These are phyloP conservation scores for Trifolium fragiferum DNA, from an alignment of 306 rosid genomes.

Conservation along the genomic window DNA sequence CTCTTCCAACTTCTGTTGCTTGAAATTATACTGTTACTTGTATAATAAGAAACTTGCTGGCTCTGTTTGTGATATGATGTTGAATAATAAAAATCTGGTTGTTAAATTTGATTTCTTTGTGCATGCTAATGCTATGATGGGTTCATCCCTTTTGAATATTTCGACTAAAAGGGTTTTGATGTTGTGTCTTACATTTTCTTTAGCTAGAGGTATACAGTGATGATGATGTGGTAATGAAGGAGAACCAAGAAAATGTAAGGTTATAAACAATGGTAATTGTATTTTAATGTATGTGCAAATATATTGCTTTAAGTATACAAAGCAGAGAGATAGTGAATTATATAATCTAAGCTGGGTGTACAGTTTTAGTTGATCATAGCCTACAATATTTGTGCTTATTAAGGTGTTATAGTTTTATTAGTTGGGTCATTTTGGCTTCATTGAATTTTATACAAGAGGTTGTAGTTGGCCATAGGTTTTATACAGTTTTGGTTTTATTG, in stretches of 20 bases:
- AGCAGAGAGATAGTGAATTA: background rate
- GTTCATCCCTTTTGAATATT: background rate
- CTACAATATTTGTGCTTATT: background rate
- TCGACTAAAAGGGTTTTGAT: background rate
- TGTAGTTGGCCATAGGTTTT: no score
- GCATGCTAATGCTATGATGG: background rate
- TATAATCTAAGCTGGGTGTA: background rate
- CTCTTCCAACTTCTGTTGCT: slow-evolving; percentile 44
- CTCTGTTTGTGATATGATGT: background rate
- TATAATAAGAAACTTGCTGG: background rate
- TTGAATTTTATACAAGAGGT: no score
- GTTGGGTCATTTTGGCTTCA: background rate
- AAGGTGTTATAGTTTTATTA: background rate
- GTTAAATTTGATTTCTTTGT: background rate
- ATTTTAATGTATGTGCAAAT: background rate
- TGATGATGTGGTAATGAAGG: background rate
- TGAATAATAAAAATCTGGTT: background rate
- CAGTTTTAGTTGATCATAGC: background rate
- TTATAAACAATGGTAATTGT: background rate
- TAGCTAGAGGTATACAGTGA: background rate
- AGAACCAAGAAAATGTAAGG: background rate
- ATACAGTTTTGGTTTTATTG: background rate
- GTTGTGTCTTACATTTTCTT: background rate
- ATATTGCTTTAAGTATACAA: background rate
- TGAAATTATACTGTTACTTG: background rate